Evolutionary conservation across 345 rosid species (phyloP), one percentile per base, ranked within the genome.

Genomic region (Laguncularia racemosa): DNA sequence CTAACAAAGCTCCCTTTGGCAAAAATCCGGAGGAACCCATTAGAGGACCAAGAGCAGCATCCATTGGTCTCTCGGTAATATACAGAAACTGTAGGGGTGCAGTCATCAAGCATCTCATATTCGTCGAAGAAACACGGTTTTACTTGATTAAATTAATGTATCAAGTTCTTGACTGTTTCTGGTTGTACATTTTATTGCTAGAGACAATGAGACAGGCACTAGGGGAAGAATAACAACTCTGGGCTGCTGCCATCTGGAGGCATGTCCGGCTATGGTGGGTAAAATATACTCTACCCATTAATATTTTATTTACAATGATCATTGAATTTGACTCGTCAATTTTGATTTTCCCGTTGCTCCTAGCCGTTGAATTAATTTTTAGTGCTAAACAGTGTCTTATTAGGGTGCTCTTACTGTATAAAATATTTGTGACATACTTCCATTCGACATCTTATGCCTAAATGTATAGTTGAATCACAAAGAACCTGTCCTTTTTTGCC

Each of bases 241-340:
- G 21, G 61, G 67, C 23, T 48, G 71, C 78, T 70, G 80, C 85
- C 85, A 77, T 60, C 65, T 81, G 85, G 85, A 68, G 64, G 71
- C 14, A 46, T 53, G 28, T 61, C 78, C 71, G 26, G 62, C 58
- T 46, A 55, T 47, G 1, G 47, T 14, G 65, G 68, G 61, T 67
- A 60, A 20, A 71, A 65, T 63, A 33, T 28, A 19, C 52, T 59
- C 53, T 53, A 47, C 55, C 13, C 21, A n/a, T n/a, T 21, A 16
- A 18, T 53, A 55, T 49, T 33, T 1, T 33, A 33, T 33, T 33
- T 33, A 33, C 40, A 33, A 6, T 33, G 40, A 33, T 33, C 7
- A 4, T 33, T 33, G 40, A 5, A 33, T 33, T 33, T 33, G 40
- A 33, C 9, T 33, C 5, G 28, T 23, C 28, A 1, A 23, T 23